These are phyloP conservation scores for Colletotrichum liaoningense DNA, from an alignment of 2,329 filamentous ascomycete species.

Conservation along the genomic window DNA sequence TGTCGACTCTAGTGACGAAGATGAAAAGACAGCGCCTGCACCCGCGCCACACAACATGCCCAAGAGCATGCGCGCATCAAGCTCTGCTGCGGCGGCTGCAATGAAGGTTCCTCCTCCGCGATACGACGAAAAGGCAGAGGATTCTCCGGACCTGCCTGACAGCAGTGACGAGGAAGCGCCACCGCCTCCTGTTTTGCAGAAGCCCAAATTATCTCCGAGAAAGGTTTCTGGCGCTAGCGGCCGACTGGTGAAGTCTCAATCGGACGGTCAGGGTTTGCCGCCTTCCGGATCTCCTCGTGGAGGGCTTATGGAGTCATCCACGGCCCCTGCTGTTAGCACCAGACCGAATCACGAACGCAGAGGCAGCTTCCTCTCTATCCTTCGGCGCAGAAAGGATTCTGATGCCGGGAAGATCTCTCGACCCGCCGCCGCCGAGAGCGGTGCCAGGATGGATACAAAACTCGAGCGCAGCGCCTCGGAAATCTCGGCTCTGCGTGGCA, in stretches of 20 bases:
- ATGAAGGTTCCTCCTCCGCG: conserved; percentile 46
- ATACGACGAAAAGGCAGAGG: conserved; percentile 58
- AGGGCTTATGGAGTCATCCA: conserved; percentile 41
- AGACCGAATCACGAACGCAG: conserved; percentile 50
- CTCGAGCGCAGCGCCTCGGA: conserved; percentile 70
- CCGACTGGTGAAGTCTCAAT: conserved; percentile 38
- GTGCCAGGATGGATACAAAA: conserved; percentile 70
- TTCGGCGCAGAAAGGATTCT: conserved; percentile 73
- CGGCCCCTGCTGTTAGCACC: conserved; percentile 37
- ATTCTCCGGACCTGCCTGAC: conserved; percentile 70
- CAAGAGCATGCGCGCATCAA: conserved; percentile 46
- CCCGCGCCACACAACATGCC: conserved; percentile 71
- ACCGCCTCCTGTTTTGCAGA: conserved; percentile 24
- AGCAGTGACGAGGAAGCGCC: conserved; percentile 62
- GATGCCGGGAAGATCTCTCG: conserved; percentile 66
- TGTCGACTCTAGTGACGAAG: conserved; percentile 78
- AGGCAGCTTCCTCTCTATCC: conserved; percentile 66
- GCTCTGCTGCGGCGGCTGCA: conserved; percentile 47
- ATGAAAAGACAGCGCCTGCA: conserved; percentile 72
- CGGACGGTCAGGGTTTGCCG: conserved; percentile 43
- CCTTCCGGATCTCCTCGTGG: conserved; percentile 57
- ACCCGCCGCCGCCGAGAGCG: conserved; percentile 63
- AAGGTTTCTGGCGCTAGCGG: conserved; percentile 29
- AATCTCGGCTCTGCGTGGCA: conserved; percentile 57
- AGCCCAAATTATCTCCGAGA: conserved; percentile 37